phyloP scores from a whole-genome alignment of 805 yeast species.

The Lipomyces anomalus region DNA sequence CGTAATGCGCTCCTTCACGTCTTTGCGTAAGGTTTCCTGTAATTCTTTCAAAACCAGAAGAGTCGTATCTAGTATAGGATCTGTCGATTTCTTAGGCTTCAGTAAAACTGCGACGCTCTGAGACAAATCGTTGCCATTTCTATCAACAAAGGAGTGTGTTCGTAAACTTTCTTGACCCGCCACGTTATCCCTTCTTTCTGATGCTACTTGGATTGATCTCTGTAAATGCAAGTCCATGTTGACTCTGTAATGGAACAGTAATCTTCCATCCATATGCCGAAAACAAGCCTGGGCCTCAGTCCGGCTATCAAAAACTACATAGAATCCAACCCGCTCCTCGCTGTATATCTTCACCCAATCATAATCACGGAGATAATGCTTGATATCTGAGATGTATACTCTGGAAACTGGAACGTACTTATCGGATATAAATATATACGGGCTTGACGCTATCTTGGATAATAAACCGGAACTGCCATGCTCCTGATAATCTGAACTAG shows the following conservation, averaged over 20 bases:
- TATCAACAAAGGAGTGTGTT: too few relatives aligned
- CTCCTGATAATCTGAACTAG: background rate
- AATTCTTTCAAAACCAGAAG: constrained; percentile 57
- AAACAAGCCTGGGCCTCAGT: constrained; percentile 57
- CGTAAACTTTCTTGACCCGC: too few relatives aligned
- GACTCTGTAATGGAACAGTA: constrained; percentile 40
- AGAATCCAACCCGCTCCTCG: constrained; percentile 49
- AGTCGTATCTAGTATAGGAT: constrained; percentile 54
- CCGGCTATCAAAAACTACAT: constrained; percentile 57
- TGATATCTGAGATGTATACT: constrained; percentile 52
- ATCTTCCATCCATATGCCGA: constrained; percentile 53
- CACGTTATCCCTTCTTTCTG: constrained; percentile 1
- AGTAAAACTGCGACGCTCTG: background rate
- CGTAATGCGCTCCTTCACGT: constrained; percentile 64
- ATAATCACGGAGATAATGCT: constrained; percentile 51
- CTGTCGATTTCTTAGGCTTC: constrained; percentile 29
- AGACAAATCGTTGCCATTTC: too few relatives aligned
- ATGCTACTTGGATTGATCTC: too few relatives aligned
- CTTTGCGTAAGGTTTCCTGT: constrained; percentile 56
- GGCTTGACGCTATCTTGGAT: constrained; percentile 19
- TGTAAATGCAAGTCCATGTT: constrained; percentile 47
- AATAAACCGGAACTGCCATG: constrained; percentile 4
- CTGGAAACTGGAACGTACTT: constrained; percentile 31
- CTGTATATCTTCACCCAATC: constrained; percentile 57
- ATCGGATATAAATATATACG: constrained; percentile 28